Conservation (phyloP, 345 rosid species). For the Schrenkiella parvula region DNA sequence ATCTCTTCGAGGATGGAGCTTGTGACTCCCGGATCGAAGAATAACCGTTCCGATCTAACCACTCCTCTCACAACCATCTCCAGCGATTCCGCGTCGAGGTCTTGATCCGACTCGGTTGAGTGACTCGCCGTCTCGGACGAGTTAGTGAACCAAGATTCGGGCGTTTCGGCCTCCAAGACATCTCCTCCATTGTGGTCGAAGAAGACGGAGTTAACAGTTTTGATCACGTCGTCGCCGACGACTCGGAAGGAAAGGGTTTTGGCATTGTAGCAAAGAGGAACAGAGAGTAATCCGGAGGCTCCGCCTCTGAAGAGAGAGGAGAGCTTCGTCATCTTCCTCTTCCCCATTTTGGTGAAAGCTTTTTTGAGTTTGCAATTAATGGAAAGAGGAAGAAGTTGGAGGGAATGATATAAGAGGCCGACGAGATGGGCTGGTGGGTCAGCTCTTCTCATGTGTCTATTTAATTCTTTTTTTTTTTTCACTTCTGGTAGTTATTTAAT, state of each 20-base stretch:
- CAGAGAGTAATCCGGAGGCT: constrained; percentile 31
- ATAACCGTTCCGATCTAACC: constrained; percentile 63
- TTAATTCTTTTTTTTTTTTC: neutral
- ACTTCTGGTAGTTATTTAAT: neutral
- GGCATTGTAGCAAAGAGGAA: constrained; percentile 76
- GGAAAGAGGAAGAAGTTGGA: constrained; percentile 22
- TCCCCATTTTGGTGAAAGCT: constrained; percentile 12
- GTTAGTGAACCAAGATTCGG: constrained; percentile 36
- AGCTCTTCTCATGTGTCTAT: constrained; percentile 22
- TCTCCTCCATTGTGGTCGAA: constrained; percentile 32
- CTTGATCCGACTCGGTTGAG: constrained; percentile 35
- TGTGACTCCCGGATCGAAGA: constrained; percentile 71
- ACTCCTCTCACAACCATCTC: constrained; percentile 61
- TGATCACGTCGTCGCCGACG: constrained; percentile 54
- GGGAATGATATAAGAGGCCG: constrained; percentile 27
- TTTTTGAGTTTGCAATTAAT: constrained; percentile 5
- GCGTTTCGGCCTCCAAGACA: constrained; percentile 6
- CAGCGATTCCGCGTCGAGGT: constrained; percentile 34
- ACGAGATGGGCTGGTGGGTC: constrained; percentile 24
- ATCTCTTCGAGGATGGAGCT: constrained; percentile 57
- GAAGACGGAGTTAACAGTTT: constrained; percentile 68
- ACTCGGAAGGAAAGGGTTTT: constrained; percentile 68
- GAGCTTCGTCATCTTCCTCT: constrained; percentile 49
- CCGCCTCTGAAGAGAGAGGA: constrained; percentile 46
- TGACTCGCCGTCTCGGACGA: constrained; percentile 36